Base-by-base conservation (phyloP, 2,329 filamentous ascomycete genomes). In the Hypoxylon sp. region DNA sequence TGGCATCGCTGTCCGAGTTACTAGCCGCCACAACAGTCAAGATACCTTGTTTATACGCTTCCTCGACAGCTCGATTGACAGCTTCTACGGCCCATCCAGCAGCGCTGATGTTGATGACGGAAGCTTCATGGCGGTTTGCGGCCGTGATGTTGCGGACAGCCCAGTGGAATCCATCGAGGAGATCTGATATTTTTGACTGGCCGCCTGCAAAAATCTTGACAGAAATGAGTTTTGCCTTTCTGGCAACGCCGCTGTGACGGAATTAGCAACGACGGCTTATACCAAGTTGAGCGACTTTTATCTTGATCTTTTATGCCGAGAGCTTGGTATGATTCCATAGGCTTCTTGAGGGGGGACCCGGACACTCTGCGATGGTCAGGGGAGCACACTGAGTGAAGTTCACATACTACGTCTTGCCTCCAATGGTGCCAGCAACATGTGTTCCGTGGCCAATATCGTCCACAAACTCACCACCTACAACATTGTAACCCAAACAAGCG, bases 1-100 rank as follows among this genome's bases (percentile, higher is more conserved):
- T 62, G 2, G 78, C 78, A 58, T 82, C 76, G 14, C 67, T 71
- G 56, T 76, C 70, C 8, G 75, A 75, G 71, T 87, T 87, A 12
- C 86, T 85, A 16, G 85, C 85, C 6, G 85, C 83, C 0, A 84
- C 83, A 27, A 84, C 80, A 1, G 82, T 80, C 23, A 85, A 78
- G 29, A 88, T 74, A 16, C 85, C 85, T 1, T 71, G 67, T 12
- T 70, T 68, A 70, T 80, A 82, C 25, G 82, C 82, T 21, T 74
- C 75, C 11, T 81, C 76, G 23, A 87, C 78, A 48, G 83, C 82
- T 16, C 69, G 70, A 77, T 86, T 86, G 69, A 82, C 75, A 37
- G 80, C 71, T 27, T 69, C 69, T 19, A 76, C 16, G 27, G 12
- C 34, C 8, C 27, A 34, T 3, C 37, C 48, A 14, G 56, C 60